phyloP scores from a whole-genome alignment of 345 rosid species.

The Ceriops zippeliana region DNA sequence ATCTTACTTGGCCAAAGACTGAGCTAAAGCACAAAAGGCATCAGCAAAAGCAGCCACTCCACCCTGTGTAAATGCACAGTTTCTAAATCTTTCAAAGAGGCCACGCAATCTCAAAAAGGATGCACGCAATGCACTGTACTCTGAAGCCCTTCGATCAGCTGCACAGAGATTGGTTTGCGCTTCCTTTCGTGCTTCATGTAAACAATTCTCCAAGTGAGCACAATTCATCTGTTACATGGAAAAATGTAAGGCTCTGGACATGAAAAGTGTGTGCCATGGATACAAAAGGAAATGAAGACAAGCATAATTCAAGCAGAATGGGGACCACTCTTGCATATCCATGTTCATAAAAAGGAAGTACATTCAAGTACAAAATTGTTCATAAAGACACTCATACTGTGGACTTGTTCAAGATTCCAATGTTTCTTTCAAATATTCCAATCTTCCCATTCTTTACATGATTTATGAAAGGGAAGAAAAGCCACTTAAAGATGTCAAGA shows the following conservation, averaged over 20 bases:
- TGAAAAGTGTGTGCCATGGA: no score
- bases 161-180: slow-evolving; percentile 96
- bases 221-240: slow-evolving; percentile 71
- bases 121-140: slow-evolving; percentile 74
- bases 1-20: slow-evolving; percentile 85
- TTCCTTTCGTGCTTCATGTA: slow-evolving; percentile 99
- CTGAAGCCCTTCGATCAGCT: slow-evolving; percentile 84
- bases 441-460: no score
- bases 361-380: no score
- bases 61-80: slow-evolving; percentile 58
- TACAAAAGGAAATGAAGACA: not conserved
- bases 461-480: no score
- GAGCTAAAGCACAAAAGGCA: slow-evolving; percentile 73
- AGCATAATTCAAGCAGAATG: not conserved
- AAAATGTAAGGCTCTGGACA: slow-evolving; percentile 1
- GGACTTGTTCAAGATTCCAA: no score
- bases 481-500: no score
- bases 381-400: no score
- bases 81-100: slow-evolving; percentile 75
- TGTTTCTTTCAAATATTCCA: no score
- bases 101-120: slow-evolving; percentile 83
- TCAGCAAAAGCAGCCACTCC: slow-evolving; percentile 76
- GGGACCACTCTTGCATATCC: no score
- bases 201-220: slow-evolving; percentile 93
- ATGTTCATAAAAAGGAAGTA: no score